These are phyloP conservation scores for Talaromyces sp. DNA, from an alignment of 2,329 filamentous ascomycete genomes.

Conservation along the genomic window DNA sequence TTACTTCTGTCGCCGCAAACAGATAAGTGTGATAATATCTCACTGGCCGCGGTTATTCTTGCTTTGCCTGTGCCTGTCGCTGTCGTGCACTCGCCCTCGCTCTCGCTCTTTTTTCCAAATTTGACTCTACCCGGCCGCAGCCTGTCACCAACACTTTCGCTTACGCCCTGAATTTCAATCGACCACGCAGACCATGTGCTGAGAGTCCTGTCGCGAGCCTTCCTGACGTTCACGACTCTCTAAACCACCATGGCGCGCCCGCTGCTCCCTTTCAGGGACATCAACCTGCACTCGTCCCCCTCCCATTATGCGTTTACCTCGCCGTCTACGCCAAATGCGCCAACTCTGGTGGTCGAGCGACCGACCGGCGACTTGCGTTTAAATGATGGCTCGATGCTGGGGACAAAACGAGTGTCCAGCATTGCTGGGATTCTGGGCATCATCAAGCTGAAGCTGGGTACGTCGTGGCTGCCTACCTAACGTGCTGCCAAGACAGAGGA, in stretches of 20 bases:
- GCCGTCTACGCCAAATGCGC: slow-evolving; percentile 83
- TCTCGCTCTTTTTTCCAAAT: background rate
- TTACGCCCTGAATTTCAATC: background rate
- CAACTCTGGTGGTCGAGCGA: slow-evolving; percentile 81
- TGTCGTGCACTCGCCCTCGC: background rate
- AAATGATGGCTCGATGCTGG: slow-evolving; percentile 69
- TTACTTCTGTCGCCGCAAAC: background rate
- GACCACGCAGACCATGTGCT: background rate
- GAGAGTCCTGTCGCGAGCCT: background rate
- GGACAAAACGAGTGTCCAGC: slow-evolving; percentile 81
- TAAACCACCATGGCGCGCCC: slow-evolving; percentile 26
- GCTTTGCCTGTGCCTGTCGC: background rate
- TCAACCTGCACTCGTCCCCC: slow-evolving; percentile 89
- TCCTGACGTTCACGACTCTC: background rate
- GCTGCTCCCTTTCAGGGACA: slow-evolving; percentile 77
- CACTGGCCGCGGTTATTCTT: background rate
- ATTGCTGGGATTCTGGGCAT: slow-evolving; percentile 93
- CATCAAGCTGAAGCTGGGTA: slow-evolving; percentile 88
- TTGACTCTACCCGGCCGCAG: background rate
- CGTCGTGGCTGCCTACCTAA: slow-evolving; percentile 16
- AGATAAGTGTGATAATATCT: background rate
- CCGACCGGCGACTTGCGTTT: slow-evolving; percentile 87
- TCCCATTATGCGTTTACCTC: slow-evolving; percentile 96
- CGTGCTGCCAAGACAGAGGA: slow-evolving; percentile 7
- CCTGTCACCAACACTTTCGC: background rate